phyloP scores from a whole-genome alignment of 805 yeast genomes.

The Pichia heedii region DNA sequence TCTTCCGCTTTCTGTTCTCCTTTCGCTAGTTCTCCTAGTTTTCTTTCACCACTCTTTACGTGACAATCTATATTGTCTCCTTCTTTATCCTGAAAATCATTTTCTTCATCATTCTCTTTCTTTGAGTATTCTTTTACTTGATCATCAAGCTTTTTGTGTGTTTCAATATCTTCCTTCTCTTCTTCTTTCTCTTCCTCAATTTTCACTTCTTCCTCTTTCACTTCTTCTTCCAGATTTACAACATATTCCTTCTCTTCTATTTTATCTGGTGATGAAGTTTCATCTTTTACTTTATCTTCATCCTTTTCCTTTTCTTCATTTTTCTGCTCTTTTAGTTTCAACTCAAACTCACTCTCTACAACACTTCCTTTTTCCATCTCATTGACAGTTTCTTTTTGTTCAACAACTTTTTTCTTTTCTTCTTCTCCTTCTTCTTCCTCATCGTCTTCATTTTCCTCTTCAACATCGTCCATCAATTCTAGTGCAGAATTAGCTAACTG shows the following conservation, averaged over 20 bases:
- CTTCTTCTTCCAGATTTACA: background rate
- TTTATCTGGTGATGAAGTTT: background rate
- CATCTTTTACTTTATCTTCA: constrained; percentile 2
- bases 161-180: constrained; percentile 1
- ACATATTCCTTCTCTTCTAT: background rate
- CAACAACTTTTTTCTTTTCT: background rate
- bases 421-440: constrained; percentile 3
- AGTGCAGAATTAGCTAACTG: constrained; percentile 11
- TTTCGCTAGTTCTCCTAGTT: constrained; percentile 3
- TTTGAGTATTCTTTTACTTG: no score
- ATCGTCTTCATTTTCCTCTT: constrained; percentile 12
- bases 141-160: constrained; percentile 1
- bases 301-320: constrained; percentile 4
- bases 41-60: constrained; percentile 1
- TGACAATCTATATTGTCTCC: constrained; percentile 1
- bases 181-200: constrained; percentile 2
- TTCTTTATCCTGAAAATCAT: background rate
- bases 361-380: background rate
- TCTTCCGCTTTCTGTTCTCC: constrained; percentile 2
- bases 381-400: background rate
- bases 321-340: background rate
- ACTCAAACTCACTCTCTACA: constrained; percentile 1
- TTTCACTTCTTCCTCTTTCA: constrained; percentile 1
- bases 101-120: constrained; percentile 6
- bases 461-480: constrained; percentile 11